Percentiles rank a stretch among this genome's conserved stretches.
These are phyloP conservation scores for Taiwanofungus camphoratus DNA, from an alignment of 1,284 basidiomycete species.

Conservation along the genomic window DNA sequence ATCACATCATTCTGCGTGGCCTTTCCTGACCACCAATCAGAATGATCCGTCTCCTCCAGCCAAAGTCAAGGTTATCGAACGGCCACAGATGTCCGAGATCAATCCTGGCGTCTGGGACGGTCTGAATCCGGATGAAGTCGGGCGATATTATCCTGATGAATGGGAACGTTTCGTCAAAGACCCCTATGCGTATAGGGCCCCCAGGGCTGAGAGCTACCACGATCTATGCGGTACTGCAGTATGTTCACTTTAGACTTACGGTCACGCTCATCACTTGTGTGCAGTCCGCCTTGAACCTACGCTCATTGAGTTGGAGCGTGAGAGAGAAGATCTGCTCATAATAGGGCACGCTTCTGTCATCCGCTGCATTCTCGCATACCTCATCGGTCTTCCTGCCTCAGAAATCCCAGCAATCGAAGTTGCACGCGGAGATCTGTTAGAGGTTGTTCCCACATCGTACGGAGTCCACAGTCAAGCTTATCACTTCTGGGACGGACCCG, in stretches of 20 bases:
- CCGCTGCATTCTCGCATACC: conserved; percentile 87
- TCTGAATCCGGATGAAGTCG: conserved; percentile 84
- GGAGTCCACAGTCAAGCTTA: conserved; percentile 85
- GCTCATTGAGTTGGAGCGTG: conserved; percentile 79
- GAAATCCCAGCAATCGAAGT: conserved; percentile 98
- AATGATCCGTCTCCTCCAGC: conserved; percentile 22
- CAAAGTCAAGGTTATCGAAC: conserved; percentile 84
- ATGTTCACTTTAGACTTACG: neutral
- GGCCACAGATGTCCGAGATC: conserved; percentile 95
- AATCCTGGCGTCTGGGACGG: conserved; percentile 98
- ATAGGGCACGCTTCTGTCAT: conserved; percentile 95
- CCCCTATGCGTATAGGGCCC: conserved; percentile 90
- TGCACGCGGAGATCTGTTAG: conserved; percentile 83
- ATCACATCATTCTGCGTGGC: conserved; percentile 94
- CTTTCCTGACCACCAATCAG: conserved; percentile 58
- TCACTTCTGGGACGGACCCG: conserved; percentile 90
- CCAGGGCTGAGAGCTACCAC: conserved; percentile 92
- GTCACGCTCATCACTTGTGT: conserved; percentile 1
- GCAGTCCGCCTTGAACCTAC: conserved; percentile 76
- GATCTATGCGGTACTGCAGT: conserved; percentile 59
- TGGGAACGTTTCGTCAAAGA: conserved; percentile 91
- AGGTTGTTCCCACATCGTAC: conserved; percentile 87
- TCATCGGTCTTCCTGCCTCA: conserved; percentile 91
- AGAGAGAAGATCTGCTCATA: conserved; percentile 73
- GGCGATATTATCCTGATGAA: conserved; percentile 88